phyloP scores from a whole-genome alignment of 1,139 yeast species.

The Kazachstania sp. region DNA sequence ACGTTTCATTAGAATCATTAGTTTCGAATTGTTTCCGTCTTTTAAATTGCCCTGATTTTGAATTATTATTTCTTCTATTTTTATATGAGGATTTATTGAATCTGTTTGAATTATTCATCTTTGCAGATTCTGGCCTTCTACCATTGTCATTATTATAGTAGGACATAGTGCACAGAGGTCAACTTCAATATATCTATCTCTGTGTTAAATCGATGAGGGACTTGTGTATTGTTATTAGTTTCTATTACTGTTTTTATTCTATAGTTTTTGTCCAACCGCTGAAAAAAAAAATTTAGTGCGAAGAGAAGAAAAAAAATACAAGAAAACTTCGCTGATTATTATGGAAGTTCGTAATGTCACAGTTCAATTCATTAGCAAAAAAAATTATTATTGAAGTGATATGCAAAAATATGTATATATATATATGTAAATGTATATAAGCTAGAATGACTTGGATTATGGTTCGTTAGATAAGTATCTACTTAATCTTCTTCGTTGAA shows the following conservation, averaged over 20 bases:
- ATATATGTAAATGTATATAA: background rate
- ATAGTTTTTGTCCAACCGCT: too few species aligned
- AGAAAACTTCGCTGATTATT: too few species aligned
- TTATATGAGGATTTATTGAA: background rate
- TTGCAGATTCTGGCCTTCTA: background rate
- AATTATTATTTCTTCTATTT: constrained; percentile 1
- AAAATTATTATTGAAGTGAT: too few species aligned
- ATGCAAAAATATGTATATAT: background rate
- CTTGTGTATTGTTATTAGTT: background rate
- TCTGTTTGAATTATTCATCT: background rate
- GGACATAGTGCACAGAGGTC: background rate
- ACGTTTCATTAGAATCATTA: background rate
- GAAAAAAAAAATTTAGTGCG: too few species aligned
- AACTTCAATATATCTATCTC: background rate
- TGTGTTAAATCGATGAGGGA: background rate
- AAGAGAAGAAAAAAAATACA: too few species aligned
- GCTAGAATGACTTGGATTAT: background rate
- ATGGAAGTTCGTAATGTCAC: too few species aligned
- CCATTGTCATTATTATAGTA: background rate
- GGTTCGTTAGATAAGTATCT: constrained; percentile 3
- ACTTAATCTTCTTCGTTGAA: constrained; percentile 5
- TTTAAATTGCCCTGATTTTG: background rate
- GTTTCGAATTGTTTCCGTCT: background rate
- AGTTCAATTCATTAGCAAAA: too few species aligned
- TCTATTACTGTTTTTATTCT: background rate